Base-by-base conservation (phyloP, 768 basidiomycete genomes). In the Termitomyces sp. region DNA sequence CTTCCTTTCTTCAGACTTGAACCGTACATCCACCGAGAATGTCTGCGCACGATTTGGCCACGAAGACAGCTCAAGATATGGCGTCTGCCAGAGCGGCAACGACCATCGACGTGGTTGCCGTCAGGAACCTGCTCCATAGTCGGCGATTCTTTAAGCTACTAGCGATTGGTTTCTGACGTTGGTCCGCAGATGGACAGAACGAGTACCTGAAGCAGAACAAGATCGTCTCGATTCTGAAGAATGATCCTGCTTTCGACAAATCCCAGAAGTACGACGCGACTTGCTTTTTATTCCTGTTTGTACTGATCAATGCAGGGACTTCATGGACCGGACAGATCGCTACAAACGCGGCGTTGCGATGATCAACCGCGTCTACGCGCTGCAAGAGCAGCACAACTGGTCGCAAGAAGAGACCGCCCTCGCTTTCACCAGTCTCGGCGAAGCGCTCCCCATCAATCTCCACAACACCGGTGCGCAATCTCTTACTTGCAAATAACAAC, bases 381-480 rank as follows among this genome's bases (percentile, higher is more conserved):
- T 90, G n/a, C 74, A 78, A 59, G 76, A 82, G 52, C 59, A 70
- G 3, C 77, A 86, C 54, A 66, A 66, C 7, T 88, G 86, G 87
- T 73, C 78, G 0, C 60, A 73, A 4, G 70, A 77, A 41, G 79
- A 88, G 56, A 75, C 72, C 1, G 61, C 58, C 26, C 62, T 75
- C 10, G 88, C 87, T 0, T 67, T 81, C 24, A 67, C 66, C 7
- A 66, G 80, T 13, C 48, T 85, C 24, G 85, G 84, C 59, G 86
- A 89, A 48, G 39, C 63, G 2, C 67, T 84, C 9, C 81, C 87
- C 0, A 77, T 87, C 20, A 52, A 37, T 22, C 61, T 74, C 28
- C 70, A 73, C 57, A 68, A 69, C 54, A 44, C 73, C 22, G 78
- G 79, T 79, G 59, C 4, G 76, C 62, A 36, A 16, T 13, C 42